Evolutionary conservation across 2,329 filamentous ascomycete species (phyloP).

Genomic region (Fusarium papillatum): DNA sequence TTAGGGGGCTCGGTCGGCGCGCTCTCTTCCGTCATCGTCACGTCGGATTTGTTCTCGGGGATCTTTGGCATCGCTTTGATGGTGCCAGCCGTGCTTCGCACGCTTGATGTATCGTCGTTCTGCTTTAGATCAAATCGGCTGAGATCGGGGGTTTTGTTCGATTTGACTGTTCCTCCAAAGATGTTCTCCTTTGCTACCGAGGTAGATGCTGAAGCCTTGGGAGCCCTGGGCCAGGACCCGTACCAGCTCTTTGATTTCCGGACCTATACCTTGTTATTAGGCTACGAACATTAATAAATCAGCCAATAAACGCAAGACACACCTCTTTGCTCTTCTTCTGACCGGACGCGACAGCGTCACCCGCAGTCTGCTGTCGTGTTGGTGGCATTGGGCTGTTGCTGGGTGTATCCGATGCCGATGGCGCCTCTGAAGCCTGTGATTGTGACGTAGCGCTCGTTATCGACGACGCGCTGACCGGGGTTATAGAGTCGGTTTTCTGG

Average conservation of each 20-base stretch:
- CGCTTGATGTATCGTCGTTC: conserved; percentile 48
- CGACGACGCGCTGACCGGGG: conserved; percentile 23
- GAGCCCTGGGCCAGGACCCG: conserved; percentile 69
- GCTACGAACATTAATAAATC: background rate
- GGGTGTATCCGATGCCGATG: conserved; percentile 35
- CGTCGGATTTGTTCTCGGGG: conserved; percentile 40
- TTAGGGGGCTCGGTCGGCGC: conserved; percentile 21
- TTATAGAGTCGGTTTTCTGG: conserved; percentile 23
- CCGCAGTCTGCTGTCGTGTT: conserved; percentile 32
- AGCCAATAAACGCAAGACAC: background rate
- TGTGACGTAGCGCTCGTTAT: conserved; percentile 44
- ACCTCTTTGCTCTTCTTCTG: conserved; percentile 34
- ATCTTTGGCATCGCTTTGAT: conserved; percentile 42
- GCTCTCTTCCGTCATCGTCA: conserved; percentile 28
- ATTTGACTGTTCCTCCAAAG: conserved; percentile 66
- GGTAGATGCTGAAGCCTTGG: conserved; percentile 71
- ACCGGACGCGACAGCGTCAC: conserved; percentile 5
- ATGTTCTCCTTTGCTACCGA: conserved; percentile 73
- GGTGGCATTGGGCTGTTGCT: conserved; percentile 32
- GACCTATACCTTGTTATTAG: conserved; percentile 51
- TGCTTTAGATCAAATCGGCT: conserved; percentile 64
- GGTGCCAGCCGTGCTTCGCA: conserved; percentile 43
- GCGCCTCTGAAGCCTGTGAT: conserved; percentile 39
- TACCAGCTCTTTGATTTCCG: conserved; percentile 73
- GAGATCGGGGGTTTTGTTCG: conserved; percentile 61